Evolutionary conservation across 257 asterid genomes (phyloP), one percentile per base, ranked within the genome.

Genomic region (Knoxia roxburghii): DNA sequence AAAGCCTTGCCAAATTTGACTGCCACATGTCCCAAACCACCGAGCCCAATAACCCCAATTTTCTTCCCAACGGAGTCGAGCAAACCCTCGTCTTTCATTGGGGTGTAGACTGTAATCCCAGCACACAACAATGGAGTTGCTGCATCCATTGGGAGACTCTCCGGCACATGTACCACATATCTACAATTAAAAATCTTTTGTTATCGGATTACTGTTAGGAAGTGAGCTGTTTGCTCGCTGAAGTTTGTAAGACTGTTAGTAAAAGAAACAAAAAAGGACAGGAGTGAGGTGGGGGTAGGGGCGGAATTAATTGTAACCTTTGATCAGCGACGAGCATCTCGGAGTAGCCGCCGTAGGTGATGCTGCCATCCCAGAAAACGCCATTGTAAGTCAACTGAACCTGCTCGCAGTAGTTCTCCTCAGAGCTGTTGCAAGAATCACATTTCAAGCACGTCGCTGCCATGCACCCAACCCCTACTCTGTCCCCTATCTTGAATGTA

Each of bases 331-430:
- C 96, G 1, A 89, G 73, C 69, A 78, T 73, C 3, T 89, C 75
- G 12, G 98, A 92, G 68, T 92, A 92, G 37, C 98, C 98, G 1
- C 98, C 98, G 48, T 92, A 92, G 65, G 97, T 89, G 71, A 92
- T 86, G 76, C 82, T 80, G 0, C 97, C 97, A 55, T 92, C 98
- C 98, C 97, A 89, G 65, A 87, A 89, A 51, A 89, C 81, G 70
- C 91, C 95, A 70, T 87, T 92, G 56, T 86, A 89, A 0, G 85
- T 87, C 40, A 86, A 84, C 61, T 86, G 95, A n/a, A 89, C 77
- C 6, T 82, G 48, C 39, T 87, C 95, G 20, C 98, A 92, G 77
- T 92, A 92, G 46, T 92, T 92, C 63, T 92, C 98, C 15, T 86
- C 91, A 0, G 81, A 87, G 0, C 59, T 79, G 5, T 68, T 54